Evolutionary conservation across 176 grass and related monocot species (phyloP).

Genomic region (Carex cristatella): DNA sequence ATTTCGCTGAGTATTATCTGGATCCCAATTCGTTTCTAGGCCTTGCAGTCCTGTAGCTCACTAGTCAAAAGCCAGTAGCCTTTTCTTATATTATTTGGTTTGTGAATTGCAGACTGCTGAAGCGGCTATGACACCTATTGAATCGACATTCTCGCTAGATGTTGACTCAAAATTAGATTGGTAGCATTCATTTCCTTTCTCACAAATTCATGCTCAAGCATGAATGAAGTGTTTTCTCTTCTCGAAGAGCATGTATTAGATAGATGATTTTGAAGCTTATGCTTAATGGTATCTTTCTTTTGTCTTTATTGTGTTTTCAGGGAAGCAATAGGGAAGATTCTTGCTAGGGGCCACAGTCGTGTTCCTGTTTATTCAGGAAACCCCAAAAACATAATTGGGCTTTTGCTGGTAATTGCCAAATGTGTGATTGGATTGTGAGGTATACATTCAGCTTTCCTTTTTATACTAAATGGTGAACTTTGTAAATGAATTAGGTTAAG

Average conservation of each 20-base stretch:
- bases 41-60: background rate
- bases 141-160: constrained; percentile 98
- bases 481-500: constrained; percentile 61
- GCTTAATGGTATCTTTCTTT: constrained; percentile 12
- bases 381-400: constrained; percentile 91
- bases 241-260: background rate
- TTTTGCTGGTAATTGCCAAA: constrained; percentile 69
- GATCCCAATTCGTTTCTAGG: background rate
- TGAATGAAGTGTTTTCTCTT: background rate
- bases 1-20: background rate
- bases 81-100: background rate
- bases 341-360: constrained; percentile 95
- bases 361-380: constrained; percentile 96
- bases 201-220: background rate
- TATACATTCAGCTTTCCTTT: constrained; percentile 12
- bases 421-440: background rate
- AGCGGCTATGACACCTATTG: constrained; percentile 99
- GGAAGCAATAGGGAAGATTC: constrained; percentile 99
- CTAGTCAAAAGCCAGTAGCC: background rate
- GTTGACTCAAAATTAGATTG: constrained; percentile 99
- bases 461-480: constrained; percentile 23
- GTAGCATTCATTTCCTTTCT: constrained; percentile 26
- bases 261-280: background rate
- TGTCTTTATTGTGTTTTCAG: constrained; percentile 36
- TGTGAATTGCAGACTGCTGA: constrained; percentile 75